Conservation (phyloP, 768 basidiomycete genomes). For the Coprinopsis marcescibilis region DNA sequence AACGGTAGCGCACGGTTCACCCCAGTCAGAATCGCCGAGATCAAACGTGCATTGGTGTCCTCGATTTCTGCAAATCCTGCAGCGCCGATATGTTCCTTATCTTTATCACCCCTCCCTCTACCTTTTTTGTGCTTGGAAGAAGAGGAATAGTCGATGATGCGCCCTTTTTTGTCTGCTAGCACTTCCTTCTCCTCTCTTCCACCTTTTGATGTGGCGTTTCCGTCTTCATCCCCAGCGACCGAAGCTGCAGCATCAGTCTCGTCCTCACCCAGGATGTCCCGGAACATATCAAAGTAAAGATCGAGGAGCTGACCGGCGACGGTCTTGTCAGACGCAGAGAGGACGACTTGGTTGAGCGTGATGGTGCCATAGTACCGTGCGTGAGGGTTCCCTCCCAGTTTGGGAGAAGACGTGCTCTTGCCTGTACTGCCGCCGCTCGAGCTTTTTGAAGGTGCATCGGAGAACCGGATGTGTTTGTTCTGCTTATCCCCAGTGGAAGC, state of each 20-base stretch:
- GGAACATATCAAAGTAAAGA: constrained; percentile 92
- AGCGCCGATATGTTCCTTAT: constrained; percentile 44
- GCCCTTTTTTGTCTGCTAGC: constrained; percentile 21
- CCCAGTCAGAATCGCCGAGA: constrained; percentile 89
- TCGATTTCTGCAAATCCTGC: constrained; percentile 72
- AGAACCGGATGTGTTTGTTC: constrained; percentile 3
- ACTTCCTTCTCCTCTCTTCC: constrained; percentile 27
- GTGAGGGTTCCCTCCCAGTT: constrained; percentile 54
- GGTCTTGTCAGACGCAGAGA: constrained; percentile 59
- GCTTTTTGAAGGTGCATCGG: constrained; percentile 3
- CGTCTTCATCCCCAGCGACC: not conserved
- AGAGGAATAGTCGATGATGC: constrained; percentile 7
- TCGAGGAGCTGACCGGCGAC: constrained; percentile 79
- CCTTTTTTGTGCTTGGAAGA: no score
- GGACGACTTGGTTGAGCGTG: constrained; percentile 90
- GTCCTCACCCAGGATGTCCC: constrained; percentile 72
- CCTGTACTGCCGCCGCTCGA: constrained; percentile 16
- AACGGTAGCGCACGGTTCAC: constrained; percentile 95
- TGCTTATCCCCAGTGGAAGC: constrained; percentile 13
- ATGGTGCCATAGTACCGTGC: constrained; percentile 89
- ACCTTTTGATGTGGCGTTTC: constrained; percentile 20
- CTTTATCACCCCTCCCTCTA: constrained; percentile 32
- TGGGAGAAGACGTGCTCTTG: constrained; percentile 49
- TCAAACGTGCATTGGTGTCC: constrained; percentile 72
- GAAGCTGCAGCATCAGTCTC: constrained; percentile 15